Conservation (phyloP, 2,329 filamentous ascomycete genomes). For the Penicillium sp. region DNA sequence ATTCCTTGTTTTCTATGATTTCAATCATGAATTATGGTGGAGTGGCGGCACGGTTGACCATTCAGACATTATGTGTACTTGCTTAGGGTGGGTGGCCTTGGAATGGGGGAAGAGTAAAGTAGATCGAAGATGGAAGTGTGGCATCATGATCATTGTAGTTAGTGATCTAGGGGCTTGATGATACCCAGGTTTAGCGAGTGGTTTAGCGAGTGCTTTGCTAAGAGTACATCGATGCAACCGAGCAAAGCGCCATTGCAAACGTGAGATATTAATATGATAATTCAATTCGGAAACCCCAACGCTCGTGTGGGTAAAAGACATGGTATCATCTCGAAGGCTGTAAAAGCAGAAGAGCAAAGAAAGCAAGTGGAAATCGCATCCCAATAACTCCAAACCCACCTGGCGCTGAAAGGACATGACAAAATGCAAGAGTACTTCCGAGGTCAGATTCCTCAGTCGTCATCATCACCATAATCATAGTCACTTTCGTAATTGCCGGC, state of each 20-base stretch:
- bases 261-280: neutral
- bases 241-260: neutral
- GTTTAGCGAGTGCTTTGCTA: neutral
- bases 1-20: neutral
- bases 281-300: conserved; percentile 1
- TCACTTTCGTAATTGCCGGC: conserved; percentile 29
- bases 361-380: neutral
- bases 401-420: neutral
- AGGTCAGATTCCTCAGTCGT: conserved; percentile 14
- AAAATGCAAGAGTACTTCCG: neutral
- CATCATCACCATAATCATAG: conserved; percentile 18
- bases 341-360: neutral
- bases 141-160: neutral
- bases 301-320: neutral
- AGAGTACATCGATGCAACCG: neutral
- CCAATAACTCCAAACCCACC: neutral
- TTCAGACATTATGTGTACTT: neutral
- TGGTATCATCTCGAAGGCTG: conserved; percentile 9
- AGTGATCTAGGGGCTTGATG: neutral
- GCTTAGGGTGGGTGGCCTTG: neutral
- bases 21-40: neutral
- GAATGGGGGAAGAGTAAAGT: neutral
- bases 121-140: neutral
- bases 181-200: neutral
- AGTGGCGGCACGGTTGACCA: neutral